phyloP scores from a whole-genome alignment of 2,329 filamentous ascomycete species.

The Sordariomycetes sp. region DNA sequence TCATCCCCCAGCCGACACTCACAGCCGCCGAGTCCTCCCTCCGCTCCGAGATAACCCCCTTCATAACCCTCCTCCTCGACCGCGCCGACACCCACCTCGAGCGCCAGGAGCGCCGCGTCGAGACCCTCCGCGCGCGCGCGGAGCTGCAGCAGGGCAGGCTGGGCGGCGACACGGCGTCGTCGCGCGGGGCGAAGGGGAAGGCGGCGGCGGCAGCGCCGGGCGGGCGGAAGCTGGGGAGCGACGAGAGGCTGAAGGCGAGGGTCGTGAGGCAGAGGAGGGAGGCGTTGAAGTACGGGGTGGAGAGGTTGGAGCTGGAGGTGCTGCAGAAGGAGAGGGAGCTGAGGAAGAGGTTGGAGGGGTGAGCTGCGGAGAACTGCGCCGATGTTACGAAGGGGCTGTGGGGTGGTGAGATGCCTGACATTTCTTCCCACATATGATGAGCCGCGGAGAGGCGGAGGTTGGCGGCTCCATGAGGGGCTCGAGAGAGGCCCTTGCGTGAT shows the following conservation, averaged over 20 bases:
- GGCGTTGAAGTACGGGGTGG: conserved; percentile 75
- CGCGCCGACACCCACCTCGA: conserved; percentile 78
- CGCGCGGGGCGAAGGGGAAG: not conserved
- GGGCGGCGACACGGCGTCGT: conserved; percentile 13
- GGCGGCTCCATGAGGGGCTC: no score
- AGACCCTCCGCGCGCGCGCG: conserved; percentile 70
- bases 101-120: conserved; percentile 71
- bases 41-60: conserved; percentile 81
- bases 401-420: not conserved
- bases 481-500: no score
- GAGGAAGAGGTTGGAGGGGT: conserved; percentile 34
- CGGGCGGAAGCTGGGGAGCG: conserved; percentile 35
- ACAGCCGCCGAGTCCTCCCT: conserved; percentile 74
- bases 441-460: no score
- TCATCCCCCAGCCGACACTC: conserved; percentile 77
- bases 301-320: conserved; percentile 77
- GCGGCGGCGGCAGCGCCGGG: not conserved
- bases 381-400: not conserved
- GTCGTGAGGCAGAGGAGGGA: conserved; percentile 74
- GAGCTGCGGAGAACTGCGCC: not conserved
- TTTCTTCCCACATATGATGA: no score
- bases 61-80: conserved; percentile 66
- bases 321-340: conserved; percentile 59
- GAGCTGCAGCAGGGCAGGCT: conserved; percentile 71
- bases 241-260: conserved; percentile 38